Evolutionary conservation across 2,329 filamentous ascomycete species (phyloP).

Genomic region (Davidsoniella neocaledoniae): DNA sequence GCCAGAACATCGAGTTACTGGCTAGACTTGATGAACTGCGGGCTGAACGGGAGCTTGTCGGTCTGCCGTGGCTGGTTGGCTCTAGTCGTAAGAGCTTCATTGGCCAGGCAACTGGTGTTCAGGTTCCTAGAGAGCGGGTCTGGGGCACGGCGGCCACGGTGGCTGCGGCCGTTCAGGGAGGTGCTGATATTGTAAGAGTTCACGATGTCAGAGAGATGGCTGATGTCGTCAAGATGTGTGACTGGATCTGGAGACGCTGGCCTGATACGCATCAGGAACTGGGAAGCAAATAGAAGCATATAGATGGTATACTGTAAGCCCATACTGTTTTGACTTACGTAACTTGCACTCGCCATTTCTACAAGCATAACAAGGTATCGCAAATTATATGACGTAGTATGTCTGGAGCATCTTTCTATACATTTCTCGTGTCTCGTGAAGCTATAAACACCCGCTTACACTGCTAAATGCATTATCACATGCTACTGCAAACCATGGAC

Average conservation of each 20-base stretch:
- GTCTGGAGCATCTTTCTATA: too few species aligned
- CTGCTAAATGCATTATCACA: too few species aligned
- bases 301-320: background rate
- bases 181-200: conserved; percentile 81
- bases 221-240: conserved; percentile 69
- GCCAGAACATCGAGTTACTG: conserved; percentile 70
- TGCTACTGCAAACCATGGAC: too few species aligned
- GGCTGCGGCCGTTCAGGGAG: conserved; percentile 67
- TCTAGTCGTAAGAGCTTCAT: conserved; percentile 83
- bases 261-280: conserved; percentile 5
- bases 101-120: conserved; percentile 61
- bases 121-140: conserved; percentile 49
- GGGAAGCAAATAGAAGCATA: background rate
- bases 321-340: background rate
- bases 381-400: too few species aligned
- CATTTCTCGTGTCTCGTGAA: too few species aligned
- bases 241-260: conserved; percentile 65
- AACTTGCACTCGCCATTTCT: too few species aligned
- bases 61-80: conserved; percentile 77
- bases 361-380: too few species aligned
- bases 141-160: conserved; percentile 86
- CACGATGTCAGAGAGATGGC: conserved; percentile 83
- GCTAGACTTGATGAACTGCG: conserved; percentile 48
- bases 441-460: too few species aligned
- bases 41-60: conserved; percentile 44